Evolutionary conservation across 495 filamentous ascomycete genomes (phyloP), one percentile per base, ranked within the genome.

Genomic region (Neurospora sublineolata): DNA sequence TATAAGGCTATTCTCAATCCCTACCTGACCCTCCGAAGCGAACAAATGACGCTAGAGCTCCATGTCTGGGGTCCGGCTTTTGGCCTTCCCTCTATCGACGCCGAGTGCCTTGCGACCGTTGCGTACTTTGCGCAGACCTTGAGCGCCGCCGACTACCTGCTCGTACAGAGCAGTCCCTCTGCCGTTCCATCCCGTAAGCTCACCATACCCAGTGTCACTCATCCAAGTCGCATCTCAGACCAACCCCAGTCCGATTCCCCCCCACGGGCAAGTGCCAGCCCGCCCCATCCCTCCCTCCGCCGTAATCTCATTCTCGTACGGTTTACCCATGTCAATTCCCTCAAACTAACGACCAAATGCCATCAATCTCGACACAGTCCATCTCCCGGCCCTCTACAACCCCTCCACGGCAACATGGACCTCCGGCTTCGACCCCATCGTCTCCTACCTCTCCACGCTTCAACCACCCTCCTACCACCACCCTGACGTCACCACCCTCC

Each of bases 61-160:
- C 92, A 97, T 79, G 87, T 97, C 73, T 97, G 93, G 92, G 94
- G 95, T 46, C 92, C 93, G 39, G 94, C 91, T 41, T 96, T 96
- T 80, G 85, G 85, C 37, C 87, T 97, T 44, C 91, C 94, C 11
- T 97, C 94, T 69, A 90, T 97, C 72, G 94, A 97, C 72, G 85
- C 95, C 68, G 92, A 96, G 86, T 97, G 91, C 74, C 86, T 94
- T 58, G 91, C 92, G 16, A 83, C 89, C 44, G 89, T 94, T 71
- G 86, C 92, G 42, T 94, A 91, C 76, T 83, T 93, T 40, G 84
- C 86, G 12, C 80, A 87, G 71, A 82, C 83, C 68, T 78, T 91
- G 11, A 86, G 86, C 36, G 79, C 80, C 73, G 83, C 86, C 58
- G 80, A 86, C 71, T 99, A 94, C 93, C 84, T 85, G 70, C 84